Base-by-base conservation (phyloP, 257 asterid genomes). In the Penstemon eatonii region DNA sequence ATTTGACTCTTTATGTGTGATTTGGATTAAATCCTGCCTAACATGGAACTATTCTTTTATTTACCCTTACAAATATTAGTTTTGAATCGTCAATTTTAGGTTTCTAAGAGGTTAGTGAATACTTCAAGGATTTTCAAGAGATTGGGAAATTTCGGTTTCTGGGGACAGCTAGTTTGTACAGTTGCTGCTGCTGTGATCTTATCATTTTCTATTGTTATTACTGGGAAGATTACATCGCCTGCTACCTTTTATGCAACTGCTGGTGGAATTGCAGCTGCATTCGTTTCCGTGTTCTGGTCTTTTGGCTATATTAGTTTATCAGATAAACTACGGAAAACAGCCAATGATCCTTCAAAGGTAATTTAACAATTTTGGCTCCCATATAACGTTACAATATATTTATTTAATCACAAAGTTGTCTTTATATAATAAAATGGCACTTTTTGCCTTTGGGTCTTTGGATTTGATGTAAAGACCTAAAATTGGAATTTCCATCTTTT, bases 321-420 rank as follows among this genome's bases (percentile, higher is more conserved):
- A 64, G 96, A 91, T 36, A 91, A 65, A 81, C 98, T 94, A 51
- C 82, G 77, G 43, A 87, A 60, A 79, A 91, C 96, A 46, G 96
- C 96, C 63, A 87, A 73, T 61, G 87, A 91, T 13, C 99, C 99
- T 73, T 88, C 99, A 43, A 94, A 91, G 99, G 99, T 94, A 80
- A 72, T 53, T 46, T 55, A 25, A 36, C 2, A 5, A 5, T 25
- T 60, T 63, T 38, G 46, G 61, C 53, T 12, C 51, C 43, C 59
- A 57, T 33, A 60, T 7, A 57, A 19, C 8, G 57, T 52, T 52
- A 53, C 4, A 15, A 33, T n/a, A 13, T 18, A 6, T 15, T 4
- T 60, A 18, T 61, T 25, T 7, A 51, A 15, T 60, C 68, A 37
- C 11, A 25, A 1, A 25, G 33, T 25, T 25, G 33, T 25, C 33